Conservation (phyloP, 2,329 filamentous ascomycete genomes). For the Beauveria medogensis region DNA sequence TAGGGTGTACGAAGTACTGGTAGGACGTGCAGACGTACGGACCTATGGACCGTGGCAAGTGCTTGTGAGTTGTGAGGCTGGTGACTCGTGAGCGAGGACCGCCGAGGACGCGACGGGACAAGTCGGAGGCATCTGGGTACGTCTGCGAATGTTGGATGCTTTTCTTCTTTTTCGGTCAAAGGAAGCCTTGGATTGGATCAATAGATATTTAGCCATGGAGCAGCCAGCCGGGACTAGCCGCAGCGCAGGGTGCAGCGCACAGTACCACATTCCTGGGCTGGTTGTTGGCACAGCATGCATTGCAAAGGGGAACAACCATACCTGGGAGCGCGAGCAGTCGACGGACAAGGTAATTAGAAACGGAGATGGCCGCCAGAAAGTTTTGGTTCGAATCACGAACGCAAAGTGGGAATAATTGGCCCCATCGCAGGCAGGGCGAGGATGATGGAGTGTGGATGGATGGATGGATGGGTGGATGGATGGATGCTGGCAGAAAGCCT, state of each 20-base stretch:
- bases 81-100: no score
- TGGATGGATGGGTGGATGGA: no score
- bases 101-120: not conserved
- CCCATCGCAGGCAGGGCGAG: not conserved
- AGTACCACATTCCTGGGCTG: not conserved
- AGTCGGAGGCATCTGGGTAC: not conserved
- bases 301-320: not conserved
- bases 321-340: not conserved
- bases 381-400: not conserved
- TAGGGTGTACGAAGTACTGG: not conserved
- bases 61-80: no score
- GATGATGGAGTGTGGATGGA: not conserved
- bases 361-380: slow-evolving; percentile 1
- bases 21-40: no score
- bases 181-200: not conserved
- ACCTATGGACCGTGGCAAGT: no score
- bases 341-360: not conserved
- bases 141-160: not conserved
- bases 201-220: not conserved
- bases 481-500: not conserved
- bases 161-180: not conserved
- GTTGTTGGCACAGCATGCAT: not conserved
- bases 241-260: not conserved
- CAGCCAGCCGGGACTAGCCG: slow-evolving; percentile 5
- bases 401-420: not conserved